A percentile compares a stretch with the other conserved stretches of the same genome.
These are phyloP conservation scores for Solanum tarijense DNA, from an alignment of 257 asterid species.

Conservation along the genomic window DNA sequence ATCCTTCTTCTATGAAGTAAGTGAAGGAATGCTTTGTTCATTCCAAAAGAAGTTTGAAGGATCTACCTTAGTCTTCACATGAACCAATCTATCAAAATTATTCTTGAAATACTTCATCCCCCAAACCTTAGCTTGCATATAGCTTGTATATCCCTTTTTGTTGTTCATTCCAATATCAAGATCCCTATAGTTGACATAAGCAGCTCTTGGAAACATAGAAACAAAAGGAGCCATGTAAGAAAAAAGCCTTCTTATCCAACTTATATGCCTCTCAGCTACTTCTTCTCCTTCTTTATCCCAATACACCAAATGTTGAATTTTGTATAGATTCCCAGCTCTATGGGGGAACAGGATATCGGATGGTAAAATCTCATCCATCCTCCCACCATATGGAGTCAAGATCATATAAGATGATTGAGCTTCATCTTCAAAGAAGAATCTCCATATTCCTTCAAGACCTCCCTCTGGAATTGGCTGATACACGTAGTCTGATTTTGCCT, in stretches of 20 bases:
- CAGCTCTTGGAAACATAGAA: not conserved
- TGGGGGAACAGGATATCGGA: not conserved
- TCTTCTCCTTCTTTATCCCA: not conserved
- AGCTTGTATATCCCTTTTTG: not conserved
- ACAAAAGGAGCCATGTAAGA: not conserved
- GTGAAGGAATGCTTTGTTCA: constrained; percentile 6
- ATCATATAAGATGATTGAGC: not conserved
- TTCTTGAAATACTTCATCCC: constrained; percentile 1
- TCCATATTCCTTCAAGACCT: constrained; percentile 2
- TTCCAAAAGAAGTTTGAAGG: constrained; percentile 2
- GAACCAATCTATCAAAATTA: constrained; percentile 1
- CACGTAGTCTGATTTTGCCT: constrained; percentile 4
- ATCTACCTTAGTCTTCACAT: constrained; percentile 2
- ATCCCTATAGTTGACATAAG: constrained; percentile 5
- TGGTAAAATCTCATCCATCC: not conserved
- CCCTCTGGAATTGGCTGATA: not conserved
- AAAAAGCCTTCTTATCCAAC: constrained; percentile 6
- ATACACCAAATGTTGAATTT: not conserved
- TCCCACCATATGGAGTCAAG: constrained; percentile 2
- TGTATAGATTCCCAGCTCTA: not conserved
- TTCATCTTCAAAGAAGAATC: not conserved
- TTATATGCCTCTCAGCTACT: not conserved
- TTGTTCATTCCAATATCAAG: constrained; percentile 5
- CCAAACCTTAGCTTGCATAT: not conserved
- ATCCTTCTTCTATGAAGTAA: not conserved